These are phyloP conservation scores for Chlamydomonas eustigma DNA, from an alignment of 139 green algal species.

Conservation along the genomic window DNA sequence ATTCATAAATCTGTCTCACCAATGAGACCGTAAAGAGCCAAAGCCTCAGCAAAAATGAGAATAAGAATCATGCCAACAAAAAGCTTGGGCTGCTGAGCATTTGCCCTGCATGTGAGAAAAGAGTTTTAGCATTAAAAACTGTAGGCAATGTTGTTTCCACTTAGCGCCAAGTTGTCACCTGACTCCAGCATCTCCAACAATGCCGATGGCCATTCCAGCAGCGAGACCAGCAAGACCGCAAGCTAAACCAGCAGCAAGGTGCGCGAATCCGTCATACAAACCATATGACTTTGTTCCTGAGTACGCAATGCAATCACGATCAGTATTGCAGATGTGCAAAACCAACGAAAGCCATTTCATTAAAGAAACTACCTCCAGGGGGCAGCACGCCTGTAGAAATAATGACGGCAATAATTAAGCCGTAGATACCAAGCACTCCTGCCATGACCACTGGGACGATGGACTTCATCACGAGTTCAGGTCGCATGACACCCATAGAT, in stretches of 20 bases:
- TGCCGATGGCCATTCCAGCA: conserved; percentile 98
- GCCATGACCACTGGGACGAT: conserved; percentile 99
- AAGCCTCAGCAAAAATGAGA: conserved; percentile 99
- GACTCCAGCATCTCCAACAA: conserved; percentile 97
- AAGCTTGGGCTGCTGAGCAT: conserved; percentile 99
- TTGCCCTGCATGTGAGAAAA: conserved; percentile 64
- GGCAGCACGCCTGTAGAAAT: conserved; percentile 82
- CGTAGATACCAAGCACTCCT: conserved; percentile 99
- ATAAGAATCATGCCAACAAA: conserved; percentile 99
- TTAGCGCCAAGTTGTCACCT: too few relatives aligned
- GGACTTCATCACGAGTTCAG: conserved; percentile 99
- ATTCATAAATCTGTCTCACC: too few relatives aligned
- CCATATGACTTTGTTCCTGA: conserved; percentile 75
- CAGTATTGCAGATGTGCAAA: conserved; percentile 57
- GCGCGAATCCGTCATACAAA: conserved; percentile 97
- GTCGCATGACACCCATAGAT: conserved; percentile 98
- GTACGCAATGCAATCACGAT: too few relatives aligned
- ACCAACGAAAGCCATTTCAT: too few relatives aligned
- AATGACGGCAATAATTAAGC: conserved; percentile 99
- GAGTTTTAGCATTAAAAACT: conserved; percentile 6
- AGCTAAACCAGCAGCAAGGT: conserved; percentile 89
- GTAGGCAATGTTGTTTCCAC: neutral
- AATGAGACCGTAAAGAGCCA: conserved; percentile 40
- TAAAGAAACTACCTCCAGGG: conserved; percentile 2
- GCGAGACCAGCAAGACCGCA: conserved; percentile 92